phyloP scores from a whole-genome alignment of 2,329 filamentous ascomycete genomes.

The Coleophoma cylindrospora region DNA sequence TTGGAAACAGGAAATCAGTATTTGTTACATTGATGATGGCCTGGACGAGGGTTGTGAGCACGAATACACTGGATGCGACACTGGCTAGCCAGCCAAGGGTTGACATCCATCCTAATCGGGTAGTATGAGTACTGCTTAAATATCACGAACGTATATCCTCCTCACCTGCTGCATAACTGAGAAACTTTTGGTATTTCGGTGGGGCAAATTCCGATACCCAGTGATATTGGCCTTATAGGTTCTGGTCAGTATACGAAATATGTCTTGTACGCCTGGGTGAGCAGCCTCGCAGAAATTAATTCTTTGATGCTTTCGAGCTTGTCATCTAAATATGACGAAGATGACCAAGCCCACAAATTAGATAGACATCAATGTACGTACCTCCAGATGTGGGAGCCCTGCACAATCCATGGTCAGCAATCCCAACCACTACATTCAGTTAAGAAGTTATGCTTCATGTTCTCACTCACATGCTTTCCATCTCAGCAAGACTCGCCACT shows the following conservation, averaged over 20 bases:
- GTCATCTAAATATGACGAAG: no score
- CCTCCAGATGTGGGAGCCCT: constrained; percentile 23
- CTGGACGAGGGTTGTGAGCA: constrained; percentile 39
- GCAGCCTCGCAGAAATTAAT: no score
- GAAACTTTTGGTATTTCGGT: constrained; percentile 39
- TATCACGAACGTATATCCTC: neutral
- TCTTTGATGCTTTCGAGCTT: no score
- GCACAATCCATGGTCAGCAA: neutral
- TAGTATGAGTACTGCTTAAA: neutral
- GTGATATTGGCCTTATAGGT: constrained; percentile 41
- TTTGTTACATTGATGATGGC: constrained; percentile 30
- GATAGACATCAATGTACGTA: no score
- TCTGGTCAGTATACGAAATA: no score
- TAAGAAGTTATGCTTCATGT: neutral
- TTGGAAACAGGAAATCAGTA: constrained; percentile 26
- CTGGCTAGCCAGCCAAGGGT: constrained; percentile 40
- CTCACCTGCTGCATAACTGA: constrained; percentile 45
- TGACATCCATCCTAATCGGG: constrained; percentile 36
- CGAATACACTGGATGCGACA: constrained; percentile 33
- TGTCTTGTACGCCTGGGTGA: no score
- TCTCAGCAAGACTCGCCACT: constrained; percentile 20
- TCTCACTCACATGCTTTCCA: constrained; percentile 17
- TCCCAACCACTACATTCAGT: neutral
- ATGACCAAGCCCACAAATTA: no score
- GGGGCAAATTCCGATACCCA: constrained; percentile 52